These are phyloP conservation scores for Simmondsia chinensis DNA, from an alignment of 148 eudicot genomes.

Conservation along the genomic window DNA sequence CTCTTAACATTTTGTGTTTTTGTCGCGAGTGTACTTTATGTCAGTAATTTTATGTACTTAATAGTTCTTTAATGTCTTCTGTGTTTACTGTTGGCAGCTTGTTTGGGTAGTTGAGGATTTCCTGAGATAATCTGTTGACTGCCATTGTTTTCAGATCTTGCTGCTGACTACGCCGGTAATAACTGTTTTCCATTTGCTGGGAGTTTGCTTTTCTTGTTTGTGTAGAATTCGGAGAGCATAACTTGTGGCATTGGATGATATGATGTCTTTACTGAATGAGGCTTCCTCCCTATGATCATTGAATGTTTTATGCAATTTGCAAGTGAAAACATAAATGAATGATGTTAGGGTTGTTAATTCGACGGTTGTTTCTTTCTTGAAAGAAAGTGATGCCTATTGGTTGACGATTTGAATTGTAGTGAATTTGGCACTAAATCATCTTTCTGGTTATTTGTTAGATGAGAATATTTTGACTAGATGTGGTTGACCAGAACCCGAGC, in stretches of 20 bases:
- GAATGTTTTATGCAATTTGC: neutral
- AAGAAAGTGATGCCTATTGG: constrained; percentile 15
- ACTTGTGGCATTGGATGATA: constrained; percentile 11
- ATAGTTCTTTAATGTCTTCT: constrained; percentile 60
- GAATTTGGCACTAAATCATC: constrained; percentile 44
- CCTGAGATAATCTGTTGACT: constrained; percentile 77
- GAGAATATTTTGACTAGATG: constrained; percentile 59
- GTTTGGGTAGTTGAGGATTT: constrained; percentile 82
- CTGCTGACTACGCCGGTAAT: constrained; percentile 81
- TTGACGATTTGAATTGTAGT: constrained; percentile 7
- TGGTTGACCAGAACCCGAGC: constrained; percentile 63
- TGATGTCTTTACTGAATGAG: constrained; percentile 3
- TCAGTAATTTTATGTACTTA: constrained; percentile 19
- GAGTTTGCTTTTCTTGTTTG: constrained; percentile 22
- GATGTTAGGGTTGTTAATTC: constrained; percentile 5
- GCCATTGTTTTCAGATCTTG: constrained; percentile 66
- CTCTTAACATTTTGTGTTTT: constrained; percentile 13
- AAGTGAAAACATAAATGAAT: neutral
- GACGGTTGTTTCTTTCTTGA: constrained; percentile 10
- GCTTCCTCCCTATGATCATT: constrained; percentile 4
- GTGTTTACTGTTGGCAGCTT: constrained; percentile 95
- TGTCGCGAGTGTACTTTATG: constrained; percentile 29
- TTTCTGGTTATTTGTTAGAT: constrained; percentile 83
- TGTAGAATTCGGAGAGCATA: constrained; percentile 12
- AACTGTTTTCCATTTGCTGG: constrained; percentile 50